Evolutionary conservation across 345 rosid species (phyloP), one percentile per base, ranked within the genome.

Genomic region (Leavenworthia alabamica): DNA sequence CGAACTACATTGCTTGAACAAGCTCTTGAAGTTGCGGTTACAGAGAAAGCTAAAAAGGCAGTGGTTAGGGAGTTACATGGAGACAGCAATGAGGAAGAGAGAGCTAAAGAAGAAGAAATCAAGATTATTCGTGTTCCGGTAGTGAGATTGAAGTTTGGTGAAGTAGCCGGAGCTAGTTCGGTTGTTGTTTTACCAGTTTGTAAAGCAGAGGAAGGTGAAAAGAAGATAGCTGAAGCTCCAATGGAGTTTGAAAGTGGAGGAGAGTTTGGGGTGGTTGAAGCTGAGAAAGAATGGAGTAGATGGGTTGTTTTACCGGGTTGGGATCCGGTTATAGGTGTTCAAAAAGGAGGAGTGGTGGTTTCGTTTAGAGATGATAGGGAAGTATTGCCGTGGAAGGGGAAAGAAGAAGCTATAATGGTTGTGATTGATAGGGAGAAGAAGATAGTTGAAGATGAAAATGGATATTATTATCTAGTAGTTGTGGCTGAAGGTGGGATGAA

Each of bases 241-340:
- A 76, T 75, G 77, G 78, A 72, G 51, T 75, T 80, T 52, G 72
- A 37, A 66, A 66, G 61, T 10, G 73, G 75, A 37, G 98, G 95
- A 19, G 89, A 82, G 20, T 92, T 92, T 29, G 83, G 94, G 1
- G 75, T 86, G 12, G 95, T 92, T 70, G 93, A 62, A 60, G 85
- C 95, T 0, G 97, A 89, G 57, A 86, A 85, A 52, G 86, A 75
- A n/a, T 92, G 97, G 98, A 60, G 77, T 9, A 75, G 89, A 49
- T 92, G 98, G 98, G 84, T 83, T 51, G 97, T 83, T 29, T 66
- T 92, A 56, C 98, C 98, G 0, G 68, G 85, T 4, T 92, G 98
- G 97, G 76, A 56, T 26, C 86, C 94, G 0, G 48, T 86, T 5
- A 39, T 36, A 1, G 80, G 75, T 10, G 29, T 86, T 56, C 64